Conservation (phyloP, 306 rosid species). For the Geum urbanum region DNA sequence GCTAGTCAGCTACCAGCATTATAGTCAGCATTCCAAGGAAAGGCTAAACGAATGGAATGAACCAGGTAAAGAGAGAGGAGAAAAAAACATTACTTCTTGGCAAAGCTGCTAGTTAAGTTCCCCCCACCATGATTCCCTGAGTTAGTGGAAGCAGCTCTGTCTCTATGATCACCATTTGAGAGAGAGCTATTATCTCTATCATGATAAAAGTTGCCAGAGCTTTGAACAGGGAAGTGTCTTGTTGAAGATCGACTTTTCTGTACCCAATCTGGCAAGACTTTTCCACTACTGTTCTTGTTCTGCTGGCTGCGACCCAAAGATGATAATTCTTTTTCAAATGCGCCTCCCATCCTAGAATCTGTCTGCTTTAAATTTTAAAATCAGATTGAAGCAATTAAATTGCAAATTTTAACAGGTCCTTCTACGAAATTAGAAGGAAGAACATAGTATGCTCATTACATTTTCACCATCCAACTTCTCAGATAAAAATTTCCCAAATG, state of each 20-base stretch:
- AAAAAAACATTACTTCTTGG: constrained; percentile 33
- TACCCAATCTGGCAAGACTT: constrained; percentile 28
- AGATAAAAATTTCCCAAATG: constrained; percentile 43
- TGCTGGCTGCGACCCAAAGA: constrained; percentile 40
- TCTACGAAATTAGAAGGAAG: constrained; percentile 17
- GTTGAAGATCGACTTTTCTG: constrained; percentile 39
- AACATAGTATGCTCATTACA: constrained; percentile 43
- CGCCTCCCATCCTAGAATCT: constrained; percentile 20
- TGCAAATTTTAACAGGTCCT: constrained; percentile 18
- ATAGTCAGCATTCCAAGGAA: neutral
- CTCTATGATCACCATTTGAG: constrained; percentile 33
- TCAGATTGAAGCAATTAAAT: constrained; percentile 20
- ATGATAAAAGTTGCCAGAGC: constrained; percentile 28
- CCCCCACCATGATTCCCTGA: constrained; percentile 21
- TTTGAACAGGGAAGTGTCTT: constrained; percentile 31
- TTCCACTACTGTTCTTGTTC: constrained; percentile 30
- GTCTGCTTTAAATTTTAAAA: constrained; percentile 46
- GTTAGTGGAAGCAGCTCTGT: constrained; percentile 29
- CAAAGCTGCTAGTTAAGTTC: constrained; percentile 25
- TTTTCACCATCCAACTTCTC: constrained; percentile 41
- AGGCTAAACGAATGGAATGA: neutral
- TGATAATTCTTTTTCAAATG: constrained; percentile 46
- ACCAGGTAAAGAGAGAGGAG: neutral
- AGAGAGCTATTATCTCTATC: constrained; percentile 13
- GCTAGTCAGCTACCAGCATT: neutral